Base-by-base conservation (phyloP, 169 alveolate genomes). In the Babesia divergens region DNA sequence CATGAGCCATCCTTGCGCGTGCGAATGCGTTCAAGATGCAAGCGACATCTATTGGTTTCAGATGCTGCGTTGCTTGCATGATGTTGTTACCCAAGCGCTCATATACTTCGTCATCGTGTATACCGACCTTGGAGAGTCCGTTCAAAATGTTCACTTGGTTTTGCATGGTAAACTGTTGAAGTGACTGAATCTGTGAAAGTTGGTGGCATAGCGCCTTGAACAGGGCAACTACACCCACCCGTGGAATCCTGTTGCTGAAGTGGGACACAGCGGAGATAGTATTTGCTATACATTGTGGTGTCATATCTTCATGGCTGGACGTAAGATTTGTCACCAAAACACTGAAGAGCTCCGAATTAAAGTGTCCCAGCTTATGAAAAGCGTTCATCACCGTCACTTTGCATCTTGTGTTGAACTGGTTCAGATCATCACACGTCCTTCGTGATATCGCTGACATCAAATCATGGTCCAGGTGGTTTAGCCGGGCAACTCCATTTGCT, bases 231-330 rank as follows among this genome's bases (percentile, higher is more conserved):
- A 80, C 0, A 9, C 26, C 44, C 35, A 35, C 40, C 5, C 6
- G 35, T 31, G 32, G 31, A 8, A 80, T 31, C 20, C 29, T 37
- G 14, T 13, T n/a, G 18, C 49, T 29, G 71, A 80, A 80, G 9
- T 80, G 46, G 55, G 83, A 47, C 18, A 53, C 56, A 8, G 88
- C 86, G 6, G 74, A 32, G 32, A 80, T 52, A 7, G 74, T 58
- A 64, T 80, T 80, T n/a, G 79, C 88, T 13, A 69, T 52, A 44
- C 88, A 80, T 38, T 80, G 88, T 16, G 88, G 88, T 3, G 88
- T 80, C 82, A 80, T 69, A 18, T 50, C 72, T 0, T 42, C 52
- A 7, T 58, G 28, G 20, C 22, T 6, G 6, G 38, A n/a, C n/a
- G 51, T 58, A 3, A 80, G 76, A 22, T 70, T 46, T 6, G 54